Evolutionary conservation across 192 early-diverging fungal species (phyloP).

Genomic region (Anaeromyces robustus): DNA sequence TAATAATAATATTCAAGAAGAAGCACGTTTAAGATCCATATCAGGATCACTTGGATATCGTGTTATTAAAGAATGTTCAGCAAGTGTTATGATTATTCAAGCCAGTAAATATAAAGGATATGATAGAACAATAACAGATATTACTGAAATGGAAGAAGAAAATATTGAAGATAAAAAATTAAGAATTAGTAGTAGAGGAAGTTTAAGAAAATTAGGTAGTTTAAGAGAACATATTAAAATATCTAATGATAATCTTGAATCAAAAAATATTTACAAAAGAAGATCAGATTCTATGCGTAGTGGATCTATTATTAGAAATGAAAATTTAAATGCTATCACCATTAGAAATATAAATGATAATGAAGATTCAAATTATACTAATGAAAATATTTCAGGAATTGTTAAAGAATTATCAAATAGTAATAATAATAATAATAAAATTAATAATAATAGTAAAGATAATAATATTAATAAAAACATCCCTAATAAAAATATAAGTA

Average conservation of each 20-base stretch:
- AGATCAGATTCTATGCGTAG: background rate
- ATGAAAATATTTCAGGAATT: too few relatives aligned
- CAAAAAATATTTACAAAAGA: background rate
- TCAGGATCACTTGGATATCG: background rate
- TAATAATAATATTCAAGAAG: background rate
- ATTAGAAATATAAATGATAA: background rate
- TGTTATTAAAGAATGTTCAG: background rate
- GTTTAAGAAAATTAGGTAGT: background rate
- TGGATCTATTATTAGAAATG: background rate
- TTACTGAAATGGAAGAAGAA: background rate
- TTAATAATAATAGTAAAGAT: too few relatives aligned
- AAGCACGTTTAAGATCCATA: background rate
- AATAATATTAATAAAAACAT: too few relatives aligned
- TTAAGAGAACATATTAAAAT: background rate
- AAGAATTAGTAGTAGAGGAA: background rate
- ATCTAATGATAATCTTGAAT: background rate
- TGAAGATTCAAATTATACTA: background rate
- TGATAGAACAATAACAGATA: background rate
- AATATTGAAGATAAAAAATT: background rate
- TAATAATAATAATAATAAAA: too few relatives aligned
- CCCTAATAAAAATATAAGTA: too few relatives aligned
- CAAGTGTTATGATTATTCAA: background rate
- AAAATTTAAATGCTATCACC: background rate
- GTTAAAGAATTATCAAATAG: too few relatives aligned
- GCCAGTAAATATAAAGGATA: background rate